These are phyloP conservation scores for Cryphonectria carpinicola DNA, from an alignment of 2,329 filamentous ascomycete genomes.

Conservation along the genomic window DNA sequence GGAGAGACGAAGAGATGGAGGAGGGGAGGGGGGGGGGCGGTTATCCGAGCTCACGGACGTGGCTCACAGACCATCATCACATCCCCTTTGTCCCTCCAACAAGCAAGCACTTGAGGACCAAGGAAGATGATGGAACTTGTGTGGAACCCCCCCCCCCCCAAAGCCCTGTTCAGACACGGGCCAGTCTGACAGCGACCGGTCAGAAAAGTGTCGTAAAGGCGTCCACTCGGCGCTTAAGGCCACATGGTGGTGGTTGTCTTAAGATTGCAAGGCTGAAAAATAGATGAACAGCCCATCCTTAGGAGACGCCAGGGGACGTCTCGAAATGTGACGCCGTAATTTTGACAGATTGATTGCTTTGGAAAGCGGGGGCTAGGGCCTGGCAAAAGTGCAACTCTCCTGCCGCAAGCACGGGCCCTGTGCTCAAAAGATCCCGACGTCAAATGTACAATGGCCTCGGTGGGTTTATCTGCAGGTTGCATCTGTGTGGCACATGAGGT, in stretches of 20 bases:
- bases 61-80: constrained; percentile 10
- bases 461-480: not conserved
- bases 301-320: constrained; percentile 13
- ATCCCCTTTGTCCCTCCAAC: not conserved
- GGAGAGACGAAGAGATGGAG: no score
- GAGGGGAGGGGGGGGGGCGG: constrained; percentile 6
- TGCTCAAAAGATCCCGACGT: constrained; percentile 7
- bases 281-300: constrained; percentile 15
- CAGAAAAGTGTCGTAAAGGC: constrained; percentile 8
- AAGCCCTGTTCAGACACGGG: not conserved
- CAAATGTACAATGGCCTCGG: not conserved
- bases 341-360: constrained; percentile 16
- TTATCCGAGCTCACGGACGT: constrained; percentile 12
- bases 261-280: constrained; percentile 27
- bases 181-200: not conserved
- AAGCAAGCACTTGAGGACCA: not conserved
- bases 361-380: not conserved
- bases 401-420: constrained; percentile 5
- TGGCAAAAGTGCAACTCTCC: not conserved
- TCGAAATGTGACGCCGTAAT: constrained; percentile 27
- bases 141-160: constrained; percentile 7
- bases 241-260: not conserved
- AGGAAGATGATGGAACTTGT: constrained; percentile 18
- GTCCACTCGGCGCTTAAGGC: constrained; percentile 15
- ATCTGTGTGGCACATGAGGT: constrained; percentile 11